A percentile compares a stretch with the other conserved stretches of the same genome.
phyloP scores from a whole-genome alignment of 768 basidiomycete genomes.

The Lactarius deliciosus region DNA sequence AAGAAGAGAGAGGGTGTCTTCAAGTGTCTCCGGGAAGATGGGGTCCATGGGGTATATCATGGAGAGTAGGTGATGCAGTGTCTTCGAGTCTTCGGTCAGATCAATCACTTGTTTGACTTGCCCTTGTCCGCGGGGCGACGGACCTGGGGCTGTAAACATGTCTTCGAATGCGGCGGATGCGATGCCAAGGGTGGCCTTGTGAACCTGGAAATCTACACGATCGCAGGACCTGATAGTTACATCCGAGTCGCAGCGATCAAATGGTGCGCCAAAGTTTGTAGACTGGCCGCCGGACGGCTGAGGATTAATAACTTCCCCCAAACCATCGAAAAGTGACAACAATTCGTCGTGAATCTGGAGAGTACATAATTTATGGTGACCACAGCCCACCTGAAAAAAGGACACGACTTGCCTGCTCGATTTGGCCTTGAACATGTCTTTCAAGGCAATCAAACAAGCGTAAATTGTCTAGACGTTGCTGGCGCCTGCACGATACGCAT shows the following conservation, averaged over 20 bases:
- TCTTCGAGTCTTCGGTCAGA: slow-evolving; percentile 13
- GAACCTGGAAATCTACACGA: slow-evolving; percentile 49
- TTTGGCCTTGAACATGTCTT: neutral
- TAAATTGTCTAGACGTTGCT: neutral
- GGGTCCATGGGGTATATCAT: slow-evolving; percentile 6
- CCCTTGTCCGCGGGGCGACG: neutral
- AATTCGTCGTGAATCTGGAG: slow-evolving; percentile 4
- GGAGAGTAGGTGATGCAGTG: slow-evolving; percentile 9
- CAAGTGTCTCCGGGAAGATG: slow-evolving; percentile 5
- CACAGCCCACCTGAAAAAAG: too few species aligned
- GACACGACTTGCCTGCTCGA: neutral
- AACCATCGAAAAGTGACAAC: neutral
- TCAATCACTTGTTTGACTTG: neutral
- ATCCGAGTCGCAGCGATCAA: slow-evolving; percentile 35
- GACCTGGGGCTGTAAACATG: slow-evolving; percentile 42
- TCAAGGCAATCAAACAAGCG: slow-evolving; percentile 12
- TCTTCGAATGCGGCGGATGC: slow-evolving; percentile 59
- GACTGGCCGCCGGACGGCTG: neutral
- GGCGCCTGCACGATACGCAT: neutral
- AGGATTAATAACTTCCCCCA: neutral
- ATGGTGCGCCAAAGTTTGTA: slow-evolving; percentile 15
- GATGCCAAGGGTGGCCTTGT: slow-evolving; percentile 52
- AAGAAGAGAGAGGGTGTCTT: slow-evolving; percentile 10
- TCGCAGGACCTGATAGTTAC: slow-evolving; percentile 58
- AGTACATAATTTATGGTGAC: neutral